Base-by-base conservation (phyloP, 306 rosid genomes). In the Crataegus laevigata region DNA sequence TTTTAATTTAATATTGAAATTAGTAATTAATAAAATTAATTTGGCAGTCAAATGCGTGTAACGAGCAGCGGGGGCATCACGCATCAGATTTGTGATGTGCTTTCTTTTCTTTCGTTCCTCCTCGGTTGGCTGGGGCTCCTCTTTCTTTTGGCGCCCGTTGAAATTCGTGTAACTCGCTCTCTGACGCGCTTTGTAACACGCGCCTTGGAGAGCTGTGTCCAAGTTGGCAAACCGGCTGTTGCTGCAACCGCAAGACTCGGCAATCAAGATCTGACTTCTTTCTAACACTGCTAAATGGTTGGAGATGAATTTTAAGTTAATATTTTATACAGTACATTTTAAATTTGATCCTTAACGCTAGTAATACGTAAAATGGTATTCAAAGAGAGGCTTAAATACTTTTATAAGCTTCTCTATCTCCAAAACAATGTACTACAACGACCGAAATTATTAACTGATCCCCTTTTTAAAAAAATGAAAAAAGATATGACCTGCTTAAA, bases 351-450 rank as follows among this genome's bases (percentile, higher is more conserved):
- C 1, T 5, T 32, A 0, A 32, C 7, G 6, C 1, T 32, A 32
- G 6, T 32, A 5, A 32, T 32, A 32, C 1, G 6, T 32, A 5
- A 0, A 1, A 32, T 32, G 1, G 1, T 32, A 5, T 7, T 5
- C 0, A 32, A 32, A 32, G 8, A 34, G 6, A 34, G 2, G 0
- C 0, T 34, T 34, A 34, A 34, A 34, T 34, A 34, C 8, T 2
- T 34, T 34, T 34, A 34, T 0, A 8, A 6, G 2, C 2, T 34
- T 34, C 6, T 34, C 0, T 6, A 1, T 34, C 8, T 34, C 0
- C 0, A 6, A 34, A 34, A 34, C 1, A 1, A 2, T 6, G 6
- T 0, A 1, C 0, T 34, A 34, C 0, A 34, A 1, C 3, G 1
- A 1, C 30, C 30, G 1, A 34, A 34, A 34, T 2, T 1, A 34